These are phyloP conservation scores for Collybiopsis luxurians DNA, from an alignment of 768 basidiomycete genomes.

Conservation along the genomic window DNA sequence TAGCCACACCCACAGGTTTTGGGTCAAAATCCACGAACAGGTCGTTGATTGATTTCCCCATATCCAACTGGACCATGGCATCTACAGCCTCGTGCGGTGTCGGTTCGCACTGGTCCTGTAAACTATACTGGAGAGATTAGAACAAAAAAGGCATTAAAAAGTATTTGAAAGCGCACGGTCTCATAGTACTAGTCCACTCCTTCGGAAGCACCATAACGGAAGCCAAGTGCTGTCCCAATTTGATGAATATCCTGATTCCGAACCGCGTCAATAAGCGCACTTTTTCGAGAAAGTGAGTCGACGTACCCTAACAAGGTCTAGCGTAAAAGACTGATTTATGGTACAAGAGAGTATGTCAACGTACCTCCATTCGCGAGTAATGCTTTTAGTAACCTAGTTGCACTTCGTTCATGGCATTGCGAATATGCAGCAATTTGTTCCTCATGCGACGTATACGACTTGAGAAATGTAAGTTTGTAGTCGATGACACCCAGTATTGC, in stretches of 20 bases:
- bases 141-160: constrained; percentile 61
- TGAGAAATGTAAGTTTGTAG: constrained; percentile 68
- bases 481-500: constrained; percentile 64
- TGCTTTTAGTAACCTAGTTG: constrained; percentile 74
- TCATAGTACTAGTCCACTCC: constrained; percentile 43
- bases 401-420: constrained; percentile 82
- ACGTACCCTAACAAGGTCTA: not conserved
- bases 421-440: constrained; percentile 58
- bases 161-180: constrained; percentile 36
- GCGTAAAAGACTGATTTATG: not conserved
- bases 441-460: constrained; percentile 47
- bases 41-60: constrained; percentile 67
- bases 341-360: constrained; percentile 15
- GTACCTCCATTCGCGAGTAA: constrained; percentile 84
- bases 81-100: constrained; percentile 80
- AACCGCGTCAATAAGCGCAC: not conserved
- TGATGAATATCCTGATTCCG: constrained; percentile 72
- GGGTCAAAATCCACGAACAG: constrained; percentile 86
- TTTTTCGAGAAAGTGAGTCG: not conserved
- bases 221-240: constrained; percentile 69
- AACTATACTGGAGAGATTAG: constrained; percentile 25
- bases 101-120: constrained; percentile 93
- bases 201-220: constrained; percentile 40
- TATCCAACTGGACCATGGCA: constrained; percentile 73
- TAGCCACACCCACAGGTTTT: constrained; percentile 91